Evolutionary conservation across 2,329 filamentous ascomycete genomes (phyloP).

Genomic region (Shiraia bambusicola): DNA sequence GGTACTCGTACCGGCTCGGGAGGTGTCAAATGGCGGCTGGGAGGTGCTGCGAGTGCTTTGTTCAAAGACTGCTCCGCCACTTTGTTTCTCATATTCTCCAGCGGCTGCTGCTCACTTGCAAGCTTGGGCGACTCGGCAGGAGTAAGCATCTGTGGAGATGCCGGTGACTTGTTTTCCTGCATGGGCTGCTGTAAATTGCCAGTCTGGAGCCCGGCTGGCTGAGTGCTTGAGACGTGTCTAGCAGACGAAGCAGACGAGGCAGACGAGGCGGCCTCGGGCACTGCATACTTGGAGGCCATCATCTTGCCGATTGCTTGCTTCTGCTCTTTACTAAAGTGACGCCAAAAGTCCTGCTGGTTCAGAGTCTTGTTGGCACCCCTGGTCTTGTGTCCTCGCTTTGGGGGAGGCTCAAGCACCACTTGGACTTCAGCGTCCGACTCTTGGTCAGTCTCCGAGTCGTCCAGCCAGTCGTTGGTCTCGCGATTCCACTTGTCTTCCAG

Average conservation of each 20-base stretch:
- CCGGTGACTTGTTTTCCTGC: slow-evolving; percentile 22
- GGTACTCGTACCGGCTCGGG: slow-evolving; percentile 19
- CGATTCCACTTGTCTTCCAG: slow-evolving; percentile 69
- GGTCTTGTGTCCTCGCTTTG: slow-evolving; percentile 44
- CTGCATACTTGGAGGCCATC: slow-evolving; percentile 45
- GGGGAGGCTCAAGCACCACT: slow-evolving; percentile 21
- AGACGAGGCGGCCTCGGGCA: slow-evolving; percentile 36
- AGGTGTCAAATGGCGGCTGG: slow-evolving; percentile 18
- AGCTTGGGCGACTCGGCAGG: slow-evolving; percentile 21
- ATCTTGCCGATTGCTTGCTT: slow-evolving; percentile 44
- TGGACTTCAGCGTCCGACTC: slow-evolving; percentile 21
- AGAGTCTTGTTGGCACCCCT: slow-evolving; percentile 50
- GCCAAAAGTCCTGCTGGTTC: slow-evolving; percentile 54
- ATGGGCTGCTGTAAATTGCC: slow-evolving; percentile 17
- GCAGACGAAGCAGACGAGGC: no score
- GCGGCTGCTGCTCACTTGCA: slow-evolving; percentile 18
- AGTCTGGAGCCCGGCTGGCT: slow-evolving; percentile 13
- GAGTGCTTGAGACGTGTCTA: slow-evolving; percentile 28
- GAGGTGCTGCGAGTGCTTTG: slow-evolving; percentile 7
- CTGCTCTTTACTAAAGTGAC: slow-evolving; percentile 43
- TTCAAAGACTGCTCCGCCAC: slow-evolving; percentile 1
- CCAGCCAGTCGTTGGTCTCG: slow-evolving; percentile 79
- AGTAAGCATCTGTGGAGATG: slow-evolving; percentile 20
- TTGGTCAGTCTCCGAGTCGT: slow-evolving; percentile 71
- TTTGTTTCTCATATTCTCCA: slow-evolving; percentile 6